phyloP scores from a whole-genome alignment of 2,329 filamentous ascomycete genomes.

The Truncatella angustata region DNA sequence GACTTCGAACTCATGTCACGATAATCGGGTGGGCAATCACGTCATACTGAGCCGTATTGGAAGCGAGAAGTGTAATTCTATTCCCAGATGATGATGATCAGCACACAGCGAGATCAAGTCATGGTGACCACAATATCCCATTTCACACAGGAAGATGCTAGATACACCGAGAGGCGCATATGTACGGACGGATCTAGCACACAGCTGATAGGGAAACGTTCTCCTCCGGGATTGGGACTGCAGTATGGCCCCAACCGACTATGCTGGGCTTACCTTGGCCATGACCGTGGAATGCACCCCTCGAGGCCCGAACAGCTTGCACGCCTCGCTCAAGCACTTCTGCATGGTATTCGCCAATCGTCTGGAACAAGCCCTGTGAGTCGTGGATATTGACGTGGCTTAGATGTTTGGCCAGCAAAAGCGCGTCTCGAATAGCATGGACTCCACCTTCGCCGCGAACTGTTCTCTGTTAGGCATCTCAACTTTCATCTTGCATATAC shows the following conservation, averaged over 20 bases:
- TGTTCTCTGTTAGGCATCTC: constrained; percentile 15
- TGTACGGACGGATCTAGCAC: background rate
- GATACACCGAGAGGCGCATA: no score
- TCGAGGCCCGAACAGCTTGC: background rate
- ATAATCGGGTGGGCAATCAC: no score
- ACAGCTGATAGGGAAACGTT: background rate
- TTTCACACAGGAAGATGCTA: no score
- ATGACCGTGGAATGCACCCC: background rate
- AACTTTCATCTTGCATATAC: no score
- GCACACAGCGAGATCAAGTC: no score
- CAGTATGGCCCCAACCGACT: constrained; percentile 2
- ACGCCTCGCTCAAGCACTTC: background rate
- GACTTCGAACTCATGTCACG: no score
- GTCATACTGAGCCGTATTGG: no score
- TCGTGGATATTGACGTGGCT: no score
- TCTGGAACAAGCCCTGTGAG: background rate
- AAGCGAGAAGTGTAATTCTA: no score
- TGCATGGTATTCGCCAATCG: background rate
- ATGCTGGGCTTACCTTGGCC: background rate
- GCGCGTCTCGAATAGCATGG: constrained; percentile 40
- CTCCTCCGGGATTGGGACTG: background rate
- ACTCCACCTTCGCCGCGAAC: constrained; percentile 47
- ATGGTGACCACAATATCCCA: background rate
- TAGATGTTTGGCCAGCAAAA: constrained; percentile 15
- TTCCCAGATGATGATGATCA: no score